Conservation (phyloP, 2,329 filamentous ascomycete species). For the Colletotrichum costaricense region DNA sequence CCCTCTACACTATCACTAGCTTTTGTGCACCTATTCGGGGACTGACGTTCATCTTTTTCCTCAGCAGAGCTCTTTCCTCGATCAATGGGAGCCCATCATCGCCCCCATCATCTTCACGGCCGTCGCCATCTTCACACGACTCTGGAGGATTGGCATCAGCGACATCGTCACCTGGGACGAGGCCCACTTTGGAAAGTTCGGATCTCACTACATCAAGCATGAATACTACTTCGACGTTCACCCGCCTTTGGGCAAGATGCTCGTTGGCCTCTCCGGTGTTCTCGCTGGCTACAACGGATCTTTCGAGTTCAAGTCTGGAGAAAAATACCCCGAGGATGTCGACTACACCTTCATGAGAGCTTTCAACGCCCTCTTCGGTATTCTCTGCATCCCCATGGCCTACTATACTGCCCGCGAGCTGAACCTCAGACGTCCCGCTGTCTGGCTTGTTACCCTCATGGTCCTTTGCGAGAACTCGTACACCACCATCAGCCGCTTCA, state of each 20-base stretch:
- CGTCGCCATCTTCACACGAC: conserved; percentile 73
- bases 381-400: conserved; percentile 89
- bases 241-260: conserved; percentile 97
- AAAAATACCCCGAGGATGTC: conserved; percentile 91
- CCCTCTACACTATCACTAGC: background rate
- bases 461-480: conserved; percentile 99
- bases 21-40: background rate
- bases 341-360: conserved; percentile 99
- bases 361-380: conserved; percentile 96
- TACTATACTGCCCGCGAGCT: conserved; percentile 96
- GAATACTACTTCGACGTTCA: conserved; percentile 97
- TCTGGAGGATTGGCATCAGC: conserved; percentile 77
- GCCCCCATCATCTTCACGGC: conserved; percentile 71
- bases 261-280: conserved; percentile 95
- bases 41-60: conserved; percentile 38
- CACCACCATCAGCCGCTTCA: conserved; percentile 98
- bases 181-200: conserved; percentile 92
- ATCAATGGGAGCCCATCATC: conserved; percentile 72
- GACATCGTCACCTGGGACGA: conserved; percentile 76
- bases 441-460: conserved; percentile 97
- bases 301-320: conserved; percentile 99
- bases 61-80: conserved; percentile 67
- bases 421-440: conserved; percentile 84
- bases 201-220: conserved; percentile 98
- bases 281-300: conserved; percentile 98